Percentiles rank a stretch among this genome's conserved stretches.
Conservation (phyloP, 129 eudicot genomes). For the Centella asiatica region DNA sequence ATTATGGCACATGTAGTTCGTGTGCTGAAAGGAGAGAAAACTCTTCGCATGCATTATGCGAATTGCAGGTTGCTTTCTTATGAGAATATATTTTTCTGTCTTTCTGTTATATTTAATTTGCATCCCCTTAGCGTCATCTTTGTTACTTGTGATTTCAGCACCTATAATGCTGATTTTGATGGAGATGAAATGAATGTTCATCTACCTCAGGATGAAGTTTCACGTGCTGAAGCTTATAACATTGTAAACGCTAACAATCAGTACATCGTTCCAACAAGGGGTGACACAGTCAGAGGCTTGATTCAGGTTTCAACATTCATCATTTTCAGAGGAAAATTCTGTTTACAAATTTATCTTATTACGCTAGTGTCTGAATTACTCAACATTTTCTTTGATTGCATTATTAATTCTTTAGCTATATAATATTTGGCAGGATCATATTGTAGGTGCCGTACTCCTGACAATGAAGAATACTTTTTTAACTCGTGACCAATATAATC, state of each 20-base stretch:
- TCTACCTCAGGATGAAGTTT: slow-evolving; percentile 96
- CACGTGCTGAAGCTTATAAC: slow-evolving; percentile 97
- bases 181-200: slow-evolving; percentile 99
- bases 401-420: neutral
- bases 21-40: slow-evolving; percentile 85
- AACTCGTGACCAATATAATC: slow-evolving; percentile 47
- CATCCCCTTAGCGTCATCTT: slow-evolving; percentile 1
- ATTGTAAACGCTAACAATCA: slow-evolving; percentile 95
- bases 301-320: slow-evolving; percentile 56
- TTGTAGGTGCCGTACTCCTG: slow-evolving; percentile 86
- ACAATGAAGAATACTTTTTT: slow-evolving; percentile 88
- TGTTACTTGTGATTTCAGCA: slow-evolving; percentile 30
- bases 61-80: slow-evolving; percentile 72
- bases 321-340: neutral
- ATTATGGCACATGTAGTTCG: slow-evolving; percentile 97
- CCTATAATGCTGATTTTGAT: slow-evolving; percentile 98
- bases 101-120: neutral
- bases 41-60: slow-evolving; percentile 97
- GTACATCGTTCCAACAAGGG: slow-evolving; percentile 93
- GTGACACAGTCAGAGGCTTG: slow-evolving; percentile 91
- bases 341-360: neutral
- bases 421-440: slow-evolving; percentile 65
- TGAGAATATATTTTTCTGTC: neutral
- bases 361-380: neutral
- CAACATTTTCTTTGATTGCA: neutral